These are phyloP conservation scores for Aspergillus brunneoviolaceus DNA, from an alignment of 2,329 filamentous ascomycete genomes.

Conservation along the genomic window DNA sequence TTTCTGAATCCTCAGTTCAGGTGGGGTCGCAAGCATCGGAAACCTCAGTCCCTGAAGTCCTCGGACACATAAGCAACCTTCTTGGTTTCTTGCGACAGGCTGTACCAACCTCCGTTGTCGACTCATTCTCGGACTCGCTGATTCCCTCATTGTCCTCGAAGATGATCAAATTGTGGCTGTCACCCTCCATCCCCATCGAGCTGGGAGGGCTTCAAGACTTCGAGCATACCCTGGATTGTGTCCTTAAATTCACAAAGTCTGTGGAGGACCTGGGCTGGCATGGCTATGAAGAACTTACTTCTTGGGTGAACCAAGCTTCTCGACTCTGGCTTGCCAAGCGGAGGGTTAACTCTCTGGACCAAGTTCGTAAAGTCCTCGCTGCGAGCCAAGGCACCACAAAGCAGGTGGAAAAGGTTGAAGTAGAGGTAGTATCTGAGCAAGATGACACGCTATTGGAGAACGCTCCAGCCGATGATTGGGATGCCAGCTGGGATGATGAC, in stretches of 20 bases:
- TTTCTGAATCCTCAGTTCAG: conserved; percentile 30
- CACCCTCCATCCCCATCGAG: conserved; percentile 71
- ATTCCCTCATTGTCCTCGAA: conserved; percentile 67
- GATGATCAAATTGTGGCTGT: conserved; percentile 72
- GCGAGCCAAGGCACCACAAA: conserved; percentile 65
- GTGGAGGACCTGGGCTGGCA: conserved; percentile 65
- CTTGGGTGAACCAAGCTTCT: conserved; percentile 79
- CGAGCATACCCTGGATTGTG: conserved; percentile 65
- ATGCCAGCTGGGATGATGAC: conserved; percentile 75
- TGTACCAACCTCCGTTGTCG: conserved; percentile 50
- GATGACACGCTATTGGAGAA: conserved; percentile 64
- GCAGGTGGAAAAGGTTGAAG: conserved; percentile 80
- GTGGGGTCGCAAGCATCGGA: conserved; percentile 25
- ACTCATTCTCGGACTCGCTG: conserved; percentile 65
- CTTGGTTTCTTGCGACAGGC: conserved; percentile 53
- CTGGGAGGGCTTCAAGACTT: conserved; percentile 71
- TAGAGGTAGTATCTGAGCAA: conserved; percentile 70
- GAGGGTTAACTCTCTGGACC: conserved; percentile 74
- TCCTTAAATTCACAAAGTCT: conserved; percentile 62
- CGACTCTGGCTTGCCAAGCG: conserved; percentile 83
- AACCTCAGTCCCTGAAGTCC: conserved; percentile 36
- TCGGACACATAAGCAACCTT: conserved; percentile 46
- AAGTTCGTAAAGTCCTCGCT: conserved; percentile 67
- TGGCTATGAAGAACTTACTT: conserved; percentile 61
- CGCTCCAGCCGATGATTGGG: conserved; percentile 64